Percentiles rank a stretch among this genome's conserved stretches.
Evolutionary conservation across 1,284 basidiomycete genomes (phyloP).

Genomic region (Heterobasidion occidentale): DNA sequence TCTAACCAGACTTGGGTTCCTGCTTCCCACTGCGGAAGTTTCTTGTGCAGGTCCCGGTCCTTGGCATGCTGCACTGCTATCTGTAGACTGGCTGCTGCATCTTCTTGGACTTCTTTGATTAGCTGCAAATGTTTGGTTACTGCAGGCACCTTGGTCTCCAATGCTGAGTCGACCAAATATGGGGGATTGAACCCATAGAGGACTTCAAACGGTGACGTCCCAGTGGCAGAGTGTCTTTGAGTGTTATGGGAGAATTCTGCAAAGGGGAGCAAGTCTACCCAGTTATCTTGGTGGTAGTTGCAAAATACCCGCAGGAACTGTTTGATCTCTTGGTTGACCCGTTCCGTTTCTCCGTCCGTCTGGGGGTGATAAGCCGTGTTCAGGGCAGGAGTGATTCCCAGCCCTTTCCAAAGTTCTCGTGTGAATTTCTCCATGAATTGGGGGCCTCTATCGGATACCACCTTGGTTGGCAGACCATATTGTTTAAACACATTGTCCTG

Average conservation of each 20-base stretch:
- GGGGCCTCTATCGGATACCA: neutral
- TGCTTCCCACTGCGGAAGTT: no score
- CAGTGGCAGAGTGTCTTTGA: no score
- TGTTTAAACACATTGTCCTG: neutral
- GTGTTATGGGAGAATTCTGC: no score
- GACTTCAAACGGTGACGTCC: no score
- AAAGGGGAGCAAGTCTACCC: neutral
- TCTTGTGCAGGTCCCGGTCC: no score
- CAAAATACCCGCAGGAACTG: neutral
- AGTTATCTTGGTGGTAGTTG: neutral
- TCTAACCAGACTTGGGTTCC: no score
- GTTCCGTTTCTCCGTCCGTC: neutral
- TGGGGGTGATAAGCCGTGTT: neutral
- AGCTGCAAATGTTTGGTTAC: fast-evolving
- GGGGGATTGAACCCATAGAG: no score
- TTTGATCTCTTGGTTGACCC: neutral
- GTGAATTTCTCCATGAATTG: neutral
- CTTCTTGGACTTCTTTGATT: no score
- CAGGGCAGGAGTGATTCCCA: neutral
- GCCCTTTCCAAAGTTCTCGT: neutral
- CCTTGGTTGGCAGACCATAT: neutral
- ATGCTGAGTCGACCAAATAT: no score
- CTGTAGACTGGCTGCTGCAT: no score
- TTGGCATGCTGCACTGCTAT: no score
- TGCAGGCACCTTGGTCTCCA: no score